Base-by-base conservation (phyloP, 441 rosid species). In the Erodium moschatum region DNA sequence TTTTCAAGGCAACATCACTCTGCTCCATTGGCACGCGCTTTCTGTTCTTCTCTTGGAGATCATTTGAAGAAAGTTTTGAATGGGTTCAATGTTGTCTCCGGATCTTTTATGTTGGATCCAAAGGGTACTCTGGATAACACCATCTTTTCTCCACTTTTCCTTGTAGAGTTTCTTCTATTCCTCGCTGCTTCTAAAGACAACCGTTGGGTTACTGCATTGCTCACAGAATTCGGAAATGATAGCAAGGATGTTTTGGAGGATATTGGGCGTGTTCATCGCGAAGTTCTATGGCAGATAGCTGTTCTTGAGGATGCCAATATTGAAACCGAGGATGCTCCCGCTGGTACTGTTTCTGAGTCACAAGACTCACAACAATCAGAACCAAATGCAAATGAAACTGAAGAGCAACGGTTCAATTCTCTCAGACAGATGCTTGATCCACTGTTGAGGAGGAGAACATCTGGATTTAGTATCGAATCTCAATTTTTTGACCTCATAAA, bases 1-100 rank as follows among this genome's bases (percentile, higher is more conserved):
- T 95, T 74, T 95, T 95, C 78, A 95, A 95, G 83, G 96, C 97
- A 90, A 72, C 96, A 95, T 82, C 97, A 95, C 76, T 87, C 99
- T 69, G 80, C 89, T 80, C 82, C 99, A 80, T 84, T 95, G 65
- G 97, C 97, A 7, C 90, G 85, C 18, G 92, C 97, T 40, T 95
- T 95, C 85, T 95, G 97, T 78, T 78, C 79, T 65, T 85, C 90
- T 66, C 92, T 95, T 27, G 78, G 94, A 71, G 92, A 86, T 31
- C 97, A 90, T 72, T 72, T 91, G 74, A 87, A 74, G 78, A 86
- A 85, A 79, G 95, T 88, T 76, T 74, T 90, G 80, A 60, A 78
- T 69, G 92, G 87, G 52, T 84, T 92, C 78, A 74, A 69, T 70
- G 70, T 72, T 63, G 79, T 74, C 42, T 79, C 95, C 19, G 96